Evolutionary conservation across 2,329 filamentous ascomycete species (phyloP), one percentile per base, ranked within the genome.

Genomic region (Didymella sp.): DNA sequence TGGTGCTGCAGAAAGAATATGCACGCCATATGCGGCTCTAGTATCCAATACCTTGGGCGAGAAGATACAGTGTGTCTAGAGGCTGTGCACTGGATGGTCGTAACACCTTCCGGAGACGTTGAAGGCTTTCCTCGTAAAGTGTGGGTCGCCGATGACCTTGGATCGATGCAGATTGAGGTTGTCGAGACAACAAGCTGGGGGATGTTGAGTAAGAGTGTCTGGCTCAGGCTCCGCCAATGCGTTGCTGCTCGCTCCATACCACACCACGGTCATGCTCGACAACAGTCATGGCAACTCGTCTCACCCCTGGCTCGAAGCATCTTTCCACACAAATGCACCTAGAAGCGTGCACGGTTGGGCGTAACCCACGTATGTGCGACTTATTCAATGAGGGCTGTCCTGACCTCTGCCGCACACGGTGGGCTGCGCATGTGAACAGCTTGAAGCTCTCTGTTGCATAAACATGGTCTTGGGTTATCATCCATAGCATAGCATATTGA

Each of bases 1-100:
- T 54, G 37, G 28, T 24, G 28, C 37, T 19, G 51, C 51, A 53
- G 50, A 46, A 11, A 35, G 27, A 42, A 13, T 28, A 53, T 53
- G 51, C 43, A 40, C 35, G 51, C 51, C 42, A 48, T 43, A 54
- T 48, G 51, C 51, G 51, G 51, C 51, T 54, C 51, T 43, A 24
- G 13, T 12, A 28, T 30, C 22, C 44, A 28, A 8, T 19, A 22
- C n/a, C 22, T 13, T 43, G 43, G 51, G 37, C 37, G 37, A 43
- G 44, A 43, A 48, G 37, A 37, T 38, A 12, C 21, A 19, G 27
- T 13, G n/a, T 8, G 45, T 33, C 31, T 3, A 12, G 8, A 19
- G 17, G 50, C 19, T 25, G 42, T 52, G 50, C 13, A 41, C 19
- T 22, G 21, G 13, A 13, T 25, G n/a, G 38, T 6, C 17, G 50